Evolutionary conservation across 2,329 filamentous ascomycete genomes (phyloP), one percentile per base, ranked within the genome.

Genomic region (Aspergillus tamarii): DNA sequence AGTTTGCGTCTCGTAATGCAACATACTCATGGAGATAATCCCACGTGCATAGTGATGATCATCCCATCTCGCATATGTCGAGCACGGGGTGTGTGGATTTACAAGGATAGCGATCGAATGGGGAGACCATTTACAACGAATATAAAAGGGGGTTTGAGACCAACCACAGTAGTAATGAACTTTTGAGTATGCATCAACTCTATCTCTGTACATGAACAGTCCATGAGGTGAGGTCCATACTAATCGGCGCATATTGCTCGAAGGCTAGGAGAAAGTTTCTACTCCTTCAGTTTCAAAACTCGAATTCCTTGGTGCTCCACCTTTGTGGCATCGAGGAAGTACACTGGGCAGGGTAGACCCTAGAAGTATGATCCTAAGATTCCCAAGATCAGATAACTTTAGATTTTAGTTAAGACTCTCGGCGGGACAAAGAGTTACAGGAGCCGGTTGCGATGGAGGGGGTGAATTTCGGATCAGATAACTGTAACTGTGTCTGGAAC

Each of bases 391-490:
- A 61, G 62, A 36, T 36, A 64, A 60, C 46, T 46, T 54, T 46
- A 57, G 32, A 57, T 46, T 46, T 59, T 46, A 57, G 32, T 5
- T 8, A n/a, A n/a, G n/a, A 41, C 57, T 34, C 10, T 23, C 3
- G 6, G 50, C 50, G 50, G 28, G n/a, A 32, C 26, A 48, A 36
- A 23, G 36, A 34, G 11, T n/a, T 7, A 41, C 16, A n/a, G 10
- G n/a, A 19, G 39, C 39, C 19, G 19, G 19, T 41, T 41, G 16
- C 19, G 39, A 41, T n/a, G 8, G 39, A 41, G 36, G 36, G 32
- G 48, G 21, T 60, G 50, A 3, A 6, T 16, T 46, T 53, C 62
- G 54, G 62, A 64, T 64, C 62, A 54, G 62, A 64, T 64, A 64
- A 64, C 52, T 55, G 28, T 28, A 48, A 43, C 43, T 14, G 4